A percentile compares a stretch with the other conserved stretches of the same genome.
Evolutionary conservation across 495 filamentous ascomycete genomes (phyloP).

Genomic region (Neurospora sp.): DNA sequence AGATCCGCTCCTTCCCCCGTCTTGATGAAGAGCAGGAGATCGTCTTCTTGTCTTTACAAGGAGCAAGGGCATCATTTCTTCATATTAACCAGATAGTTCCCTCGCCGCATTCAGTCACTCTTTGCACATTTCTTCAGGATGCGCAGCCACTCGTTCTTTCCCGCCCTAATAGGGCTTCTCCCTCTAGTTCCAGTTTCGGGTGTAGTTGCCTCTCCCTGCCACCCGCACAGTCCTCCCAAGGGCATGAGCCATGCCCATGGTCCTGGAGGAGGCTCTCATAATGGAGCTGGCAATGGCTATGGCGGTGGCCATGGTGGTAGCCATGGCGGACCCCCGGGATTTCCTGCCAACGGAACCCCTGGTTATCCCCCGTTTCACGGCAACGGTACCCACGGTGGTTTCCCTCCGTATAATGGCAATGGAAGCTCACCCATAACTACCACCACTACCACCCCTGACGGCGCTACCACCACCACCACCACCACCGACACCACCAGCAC

Average conservation of each 20-base stretch:
- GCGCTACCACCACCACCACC: not conserved
- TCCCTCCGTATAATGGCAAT: not conserved
- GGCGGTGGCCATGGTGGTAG: not conserved
- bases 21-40: not conserved
- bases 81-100: not conserved
- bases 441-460: not conserved
- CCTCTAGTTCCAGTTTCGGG: not conserved
- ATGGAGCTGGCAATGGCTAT: not conserved
- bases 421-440: conserved; percentile 2
- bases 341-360: not conserved
- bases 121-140: conserved; percentile 1
- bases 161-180: conserved; percentile 5
- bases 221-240: not conserved
- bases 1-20: not conserved
- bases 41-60: not conserved
- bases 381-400: not conserved
- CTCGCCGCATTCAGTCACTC: conserved; percentile 4
- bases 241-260: not conserved
- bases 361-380: not conserved
- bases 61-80: conserved; percentile 1
- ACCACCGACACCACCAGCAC: conserved; percentile 3
- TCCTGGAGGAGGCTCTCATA: not conserved
- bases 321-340: not conserved
- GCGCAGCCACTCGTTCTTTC: conserved; percentile 8
- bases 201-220: not conserved